These are phyloP conservation scores for Eucalyptus caleyi DNA, from an alignment of 345 rosid species.

Conservation along the genomic window DNA sequence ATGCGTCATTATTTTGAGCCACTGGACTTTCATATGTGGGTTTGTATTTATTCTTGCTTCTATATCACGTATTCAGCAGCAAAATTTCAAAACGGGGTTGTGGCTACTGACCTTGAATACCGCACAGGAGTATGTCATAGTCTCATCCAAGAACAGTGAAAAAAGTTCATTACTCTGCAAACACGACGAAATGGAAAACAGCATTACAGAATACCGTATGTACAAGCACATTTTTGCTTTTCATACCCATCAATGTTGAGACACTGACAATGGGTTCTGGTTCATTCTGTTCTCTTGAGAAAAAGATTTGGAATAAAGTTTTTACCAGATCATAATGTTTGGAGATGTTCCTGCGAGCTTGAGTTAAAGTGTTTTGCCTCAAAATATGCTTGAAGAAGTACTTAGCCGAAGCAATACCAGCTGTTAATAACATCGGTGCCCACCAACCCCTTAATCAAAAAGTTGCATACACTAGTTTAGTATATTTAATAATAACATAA, in stretches of 20 bases:
- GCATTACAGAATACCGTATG: background rate
- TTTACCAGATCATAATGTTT: conserved; percentile 86
- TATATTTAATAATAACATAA: background rate
- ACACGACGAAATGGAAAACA: background rate
- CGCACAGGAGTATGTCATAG: conserved; percentile 80
- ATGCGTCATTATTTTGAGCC: background rate
- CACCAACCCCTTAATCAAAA: conserved; percentile 79
- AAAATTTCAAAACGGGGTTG: background rate
- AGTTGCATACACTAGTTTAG: background rate
- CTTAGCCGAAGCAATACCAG: conserved; percentile 67
- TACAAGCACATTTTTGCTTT: background rate
- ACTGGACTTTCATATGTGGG: background rate
- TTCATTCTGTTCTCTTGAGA: background rate
- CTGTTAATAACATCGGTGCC: conserved; percentile 74
- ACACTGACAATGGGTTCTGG: background rate
- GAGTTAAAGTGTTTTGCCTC: conserved; percentile 68
- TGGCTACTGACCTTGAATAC: conserved; percentile 49
- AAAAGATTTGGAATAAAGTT: background rate
- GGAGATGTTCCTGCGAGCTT: conserved; percentile 87
- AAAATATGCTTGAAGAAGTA: conserved; percentile 62
- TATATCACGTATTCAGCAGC: background rate
- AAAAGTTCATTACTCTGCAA: conserved; percentile 75
- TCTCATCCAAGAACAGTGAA: conserved; percentile 72
- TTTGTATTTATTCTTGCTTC: background rate
- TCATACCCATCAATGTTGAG: background rate